A percentile compares a stretch with the other conserved stretches of the same genome.
These are phyloP conservation scores for Boletus rubescentipes DNA, from an alignment of 768 basidiomycete species.

Conservation along the genomic window DNA sequence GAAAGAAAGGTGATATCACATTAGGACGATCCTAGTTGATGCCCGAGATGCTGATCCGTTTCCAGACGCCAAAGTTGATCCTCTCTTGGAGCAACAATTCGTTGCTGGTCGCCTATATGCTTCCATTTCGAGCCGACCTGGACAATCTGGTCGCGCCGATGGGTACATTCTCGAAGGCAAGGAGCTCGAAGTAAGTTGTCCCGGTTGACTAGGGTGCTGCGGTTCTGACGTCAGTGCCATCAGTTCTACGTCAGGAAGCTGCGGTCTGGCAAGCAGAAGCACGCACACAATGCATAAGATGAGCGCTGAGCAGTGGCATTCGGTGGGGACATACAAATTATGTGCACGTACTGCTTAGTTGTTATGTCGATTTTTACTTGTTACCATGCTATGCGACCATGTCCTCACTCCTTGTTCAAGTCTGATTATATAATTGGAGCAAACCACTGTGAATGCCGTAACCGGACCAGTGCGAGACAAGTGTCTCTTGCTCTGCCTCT, in stretches of 20 bases:
- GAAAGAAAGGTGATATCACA: constrained; percentile 74
- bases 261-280: constrained; percentile 93
- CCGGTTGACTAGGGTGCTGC: neutral
- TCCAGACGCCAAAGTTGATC: constrained; percentile 87
- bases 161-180: constrained; percentile 98
- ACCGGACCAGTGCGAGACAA: constrained; percentile 28
- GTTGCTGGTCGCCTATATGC: constrained; percentile 96
- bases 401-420: neutral
- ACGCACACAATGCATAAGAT: constrained; percentile 55
- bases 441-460: constrained; percentile 25
- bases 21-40: constrained; percentile 1
- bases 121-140: constrained; percentile 89
- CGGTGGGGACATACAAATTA: neutral
- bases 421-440: constrained; percentile 24
- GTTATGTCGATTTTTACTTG: neutral
- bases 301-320: neutral
- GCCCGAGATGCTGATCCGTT: constrained; percentile 15
- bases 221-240: constrained; percentile 23
- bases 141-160: constrained; percentile 94
- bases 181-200: constrained; percentile 81
- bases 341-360: neutral
- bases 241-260: constrained; percentile 96
- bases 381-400: constrained; percentile 4
- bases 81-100: constrained; percentile 86
- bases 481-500: constrained; percentile 27